Conservation (phyloP, 441 rosid species). For the Pelargonium australe region DNA sequence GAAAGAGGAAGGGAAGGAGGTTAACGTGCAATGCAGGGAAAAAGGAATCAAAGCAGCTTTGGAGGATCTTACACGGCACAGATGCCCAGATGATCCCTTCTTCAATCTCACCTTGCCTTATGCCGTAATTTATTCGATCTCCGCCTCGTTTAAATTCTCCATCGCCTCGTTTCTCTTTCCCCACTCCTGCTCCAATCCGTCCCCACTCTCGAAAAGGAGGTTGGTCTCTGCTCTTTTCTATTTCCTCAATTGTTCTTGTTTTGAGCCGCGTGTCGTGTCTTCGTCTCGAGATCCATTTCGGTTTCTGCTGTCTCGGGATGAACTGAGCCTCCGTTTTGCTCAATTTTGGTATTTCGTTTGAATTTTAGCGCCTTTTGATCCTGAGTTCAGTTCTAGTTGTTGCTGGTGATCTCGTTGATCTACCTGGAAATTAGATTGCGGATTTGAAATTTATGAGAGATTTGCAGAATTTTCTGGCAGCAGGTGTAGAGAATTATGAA, state of each 20-base stretch:
- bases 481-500: conserved; percentile 1
- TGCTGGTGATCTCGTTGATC: conserved; percentile 17
- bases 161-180: conserved; percentile 6
- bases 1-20: neutral
- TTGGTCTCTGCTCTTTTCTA: neutral
- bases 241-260: neutral
- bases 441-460: conserved; percentile 11
- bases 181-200: conserved; percentile 7
- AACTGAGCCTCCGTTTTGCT: neutral
- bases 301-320: neutral
- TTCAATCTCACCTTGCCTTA: conserved; percentile 46
- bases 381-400: neutral
- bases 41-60: conserved; percentile 32
- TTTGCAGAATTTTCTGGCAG: neutral
- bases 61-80: conserved; percentile 26
- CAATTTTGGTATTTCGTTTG: conserved; percentile 15
- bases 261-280: conserved; percentile 3
- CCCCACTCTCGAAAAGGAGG: neutral
- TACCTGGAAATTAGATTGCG: conserved; percentile 7
- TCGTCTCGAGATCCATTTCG: neutral
- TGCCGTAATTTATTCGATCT: conserved; percentile 58
- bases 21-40: conserved; percentile 42
- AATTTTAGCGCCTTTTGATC: neutral
- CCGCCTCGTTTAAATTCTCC: conserved; percentile 27
- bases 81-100: conserved; percentile 40